Percentiles rank a stretch among this genome's conserved stretches.
These are phyloP conservation scores for Microcyclosporella mali DNA, from an alignment of 2,329 filamentous ascomycete species.

Conservation along the genomic window DNA sequence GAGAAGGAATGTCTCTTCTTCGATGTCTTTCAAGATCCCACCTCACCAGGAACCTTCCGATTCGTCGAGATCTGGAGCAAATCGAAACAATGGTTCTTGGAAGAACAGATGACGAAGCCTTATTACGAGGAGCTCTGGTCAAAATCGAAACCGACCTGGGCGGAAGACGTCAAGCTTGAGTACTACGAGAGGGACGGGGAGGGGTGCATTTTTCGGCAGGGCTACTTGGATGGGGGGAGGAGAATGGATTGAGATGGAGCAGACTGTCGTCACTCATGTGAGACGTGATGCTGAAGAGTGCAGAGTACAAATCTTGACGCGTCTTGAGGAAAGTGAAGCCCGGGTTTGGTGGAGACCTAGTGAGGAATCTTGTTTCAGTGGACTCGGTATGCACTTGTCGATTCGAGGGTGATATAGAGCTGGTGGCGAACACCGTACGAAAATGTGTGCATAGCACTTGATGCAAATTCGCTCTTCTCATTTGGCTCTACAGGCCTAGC, in stretches of 20 bases:
- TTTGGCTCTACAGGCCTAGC: constrained; percentile 19
- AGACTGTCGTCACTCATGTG: too few relatives aligned
- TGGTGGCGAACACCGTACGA: too few relatives aligned
- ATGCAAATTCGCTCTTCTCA: constrained; percentile 9
- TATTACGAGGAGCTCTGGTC: constrained; percentile 18
- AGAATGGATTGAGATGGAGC: constrained; percentile 8
- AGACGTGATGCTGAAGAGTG: neutral
- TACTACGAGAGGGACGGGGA: constrained; percentile 17
- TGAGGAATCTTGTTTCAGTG: too few relatives aligned
- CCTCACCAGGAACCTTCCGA: constrained; percentile 10
- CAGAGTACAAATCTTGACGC: too few relatives aligned
- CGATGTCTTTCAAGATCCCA: constrained; percentile 17
- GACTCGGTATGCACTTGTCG: too few relatives aligned
- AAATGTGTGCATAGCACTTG: neutral
- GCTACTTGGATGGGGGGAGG: constrained; percentile 13
- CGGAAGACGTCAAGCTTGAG: constrained; percentile 14
- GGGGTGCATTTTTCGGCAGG: constrained; percentile 11
- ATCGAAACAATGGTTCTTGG: constrained; percentile 16
- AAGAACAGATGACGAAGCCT: constrained; percentile 18
- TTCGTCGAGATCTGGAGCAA: constrained; percentile 20
- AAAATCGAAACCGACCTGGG: constrained; percentile 15
- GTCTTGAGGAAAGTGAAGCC: too few relatives aligned
- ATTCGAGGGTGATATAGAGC: too few relatives aligned
- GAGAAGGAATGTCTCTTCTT: constrained; percentile 18
- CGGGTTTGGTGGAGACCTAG: too few relatives aligned